A percentile compares a stretch with the other conserved stretches of the same genome.
Conservation (phyloP, 257 asterid species). For the Euphrasia confusa region DNA sequence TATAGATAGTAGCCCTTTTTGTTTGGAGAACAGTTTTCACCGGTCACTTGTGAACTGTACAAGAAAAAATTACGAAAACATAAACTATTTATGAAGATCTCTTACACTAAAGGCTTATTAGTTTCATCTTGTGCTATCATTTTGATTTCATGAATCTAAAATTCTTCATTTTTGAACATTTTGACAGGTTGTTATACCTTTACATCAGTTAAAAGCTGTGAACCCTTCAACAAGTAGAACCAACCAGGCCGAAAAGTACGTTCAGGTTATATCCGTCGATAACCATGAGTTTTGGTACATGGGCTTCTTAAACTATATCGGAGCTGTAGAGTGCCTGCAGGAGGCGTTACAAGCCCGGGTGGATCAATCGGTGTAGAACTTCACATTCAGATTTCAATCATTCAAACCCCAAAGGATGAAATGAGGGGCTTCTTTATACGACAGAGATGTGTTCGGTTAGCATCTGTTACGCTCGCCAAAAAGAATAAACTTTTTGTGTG, state of each 20-base stretch:
- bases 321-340: slow-evolving; percentile 72
- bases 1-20: background rate
- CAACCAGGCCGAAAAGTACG: slow-evolving; percentile 71
- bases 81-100: no score
- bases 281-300: slow-evolving; percentile 94
- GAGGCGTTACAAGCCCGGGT: slow-evolving; percentile 41
- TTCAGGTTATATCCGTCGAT: slow-evolving; percentile 84
- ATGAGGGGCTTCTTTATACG: background rate
- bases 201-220: slow-evolving; percentile 82
- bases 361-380: slow-evolving; percentile 35
- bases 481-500: slow-evolving; percentile 5
- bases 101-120: background rate
- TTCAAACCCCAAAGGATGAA: background rate
- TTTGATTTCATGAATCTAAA: background rate
- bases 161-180: background rate
- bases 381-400: slow-evolving; percentile 6
- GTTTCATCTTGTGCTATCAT: background rate
- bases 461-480: background rate
- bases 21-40: no score
- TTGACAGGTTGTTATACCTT: slow-evolving; percentile 83
- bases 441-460: slow-evolving; percentile 16
- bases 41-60: no score
- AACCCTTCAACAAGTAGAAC: slow-evolving; percentile 76
- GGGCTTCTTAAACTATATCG: slow-evolving; percentile 77
- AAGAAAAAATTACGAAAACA: no score